Percentiles rank a stretch among this genome's conserved stretches.
These are phyloP conservation scores for Bipolaris gigantea DNA, from an alignment of 2,329 filamentous ascomycete species.

Conservation along the genomic window DNA sequence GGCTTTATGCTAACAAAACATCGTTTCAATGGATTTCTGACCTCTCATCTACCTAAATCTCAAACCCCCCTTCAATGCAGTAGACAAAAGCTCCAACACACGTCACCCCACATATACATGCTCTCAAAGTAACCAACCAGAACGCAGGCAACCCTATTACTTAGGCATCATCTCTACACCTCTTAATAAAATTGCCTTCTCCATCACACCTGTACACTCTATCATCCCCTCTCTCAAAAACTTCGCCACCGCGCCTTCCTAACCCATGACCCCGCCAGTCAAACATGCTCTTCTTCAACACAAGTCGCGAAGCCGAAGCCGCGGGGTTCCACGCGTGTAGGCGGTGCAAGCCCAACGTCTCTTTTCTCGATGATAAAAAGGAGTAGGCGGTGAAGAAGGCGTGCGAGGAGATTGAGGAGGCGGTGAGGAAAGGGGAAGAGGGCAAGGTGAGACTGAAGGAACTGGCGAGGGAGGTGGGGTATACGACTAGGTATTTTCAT, in stretches of 20 bases:
- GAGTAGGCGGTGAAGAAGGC: conserved; percentile 50
- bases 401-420: conserved; percentile 35
- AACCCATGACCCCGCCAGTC: conserved; percentile 52
- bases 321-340: conserved; percentile 61
- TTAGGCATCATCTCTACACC: neutral
- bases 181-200: neutral
- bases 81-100: neutral
- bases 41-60: neutral
- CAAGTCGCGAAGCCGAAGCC: conserved; percentile 50
- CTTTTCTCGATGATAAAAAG: conserved; percentile 47
- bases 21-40: neutral
- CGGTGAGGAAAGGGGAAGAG: conserved; percentile 20
- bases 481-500: conserved; percentile 63
- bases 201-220: neutral
- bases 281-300: conserved; percentile 59
- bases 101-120: conserved; percentile 18
- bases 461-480: conserved; percentile 55
- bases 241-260: conserved; percentile 48
- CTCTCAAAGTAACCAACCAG: conserved; percentile 32
- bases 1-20: neutral
- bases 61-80: neutral
- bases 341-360: conserved; percentile 56
- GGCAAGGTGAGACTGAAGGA: conserved; percentile 46
- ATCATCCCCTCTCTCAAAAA: too few species aligned
- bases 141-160: neutral